Percentiles rank a stretch among this genome's conserved stretches.
Conservation (phyloP, 2,329 filamentous ascomycete species). For the Scytalidium lignicola region DNA sequence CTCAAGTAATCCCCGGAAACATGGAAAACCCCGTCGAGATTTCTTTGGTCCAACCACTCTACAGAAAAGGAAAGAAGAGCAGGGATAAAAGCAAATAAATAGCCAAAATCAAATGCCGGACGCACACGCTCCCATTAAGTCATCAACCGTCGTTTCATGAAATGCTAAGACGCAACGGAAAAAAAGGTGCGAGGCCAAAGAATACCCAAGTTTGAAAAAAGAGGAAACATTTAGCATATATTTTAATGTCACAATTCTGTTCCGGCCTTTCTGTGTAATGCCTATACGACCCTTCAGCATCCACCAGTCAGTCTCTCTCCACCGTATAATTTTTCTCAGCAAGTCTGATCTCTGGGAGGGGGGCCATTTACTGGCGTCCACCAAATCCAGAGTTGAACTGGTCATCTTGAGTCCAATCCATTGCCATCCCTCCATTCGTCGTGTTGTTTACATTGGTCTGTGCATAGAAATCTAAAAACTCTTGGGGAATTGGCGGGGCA, state of each 20-base stretch:
- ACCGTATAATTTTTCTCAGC: constrained; percentile 3
- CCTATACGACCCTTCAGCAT: not conserved
- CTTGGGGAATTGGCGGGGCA: constrained; percentile 16
- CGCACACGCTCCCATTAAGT: not conserved
- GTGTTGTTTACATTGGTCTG: constrained; percentile 17
- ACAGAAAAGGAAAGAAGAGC: not conserved
- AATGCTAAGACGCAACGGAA: not conserved
- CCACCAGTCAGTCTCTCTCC: not conserved
- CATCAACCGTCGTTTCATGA: not conserved
- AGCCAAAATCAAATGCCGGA: not conserved
- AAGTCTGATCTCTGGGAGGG: constrained; percentile 9
- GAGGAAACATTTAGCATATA: not conserved
- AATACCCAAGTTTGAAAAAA: not conserved
- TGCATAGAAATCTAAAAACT: constrained; percentile 24
- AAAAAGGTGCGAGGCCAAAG: not conserved
- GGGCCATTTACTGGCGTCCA: constrained; percentile 21
- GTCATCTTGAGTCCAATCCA: constrained; percentile 22
- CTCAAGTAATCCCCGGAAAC: not conserved
- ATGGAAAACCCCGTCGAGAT: not conserved
- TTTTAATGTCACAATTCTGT: not conserved
- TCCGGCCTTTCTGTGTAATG: not conserved
- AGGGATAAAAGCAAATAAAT: not conserved
- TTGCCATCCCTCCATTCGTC: constrained; percentile 4
- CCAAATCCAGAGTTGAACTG: constrained; percentile 16
- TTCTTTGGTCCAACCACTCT: not conserved